A percentile compares a stretch with the other conserved stretches of the same genome.
Conservation (phyloP, 164 flowering plant species). For the Umbilicus rupestris region DNA sequence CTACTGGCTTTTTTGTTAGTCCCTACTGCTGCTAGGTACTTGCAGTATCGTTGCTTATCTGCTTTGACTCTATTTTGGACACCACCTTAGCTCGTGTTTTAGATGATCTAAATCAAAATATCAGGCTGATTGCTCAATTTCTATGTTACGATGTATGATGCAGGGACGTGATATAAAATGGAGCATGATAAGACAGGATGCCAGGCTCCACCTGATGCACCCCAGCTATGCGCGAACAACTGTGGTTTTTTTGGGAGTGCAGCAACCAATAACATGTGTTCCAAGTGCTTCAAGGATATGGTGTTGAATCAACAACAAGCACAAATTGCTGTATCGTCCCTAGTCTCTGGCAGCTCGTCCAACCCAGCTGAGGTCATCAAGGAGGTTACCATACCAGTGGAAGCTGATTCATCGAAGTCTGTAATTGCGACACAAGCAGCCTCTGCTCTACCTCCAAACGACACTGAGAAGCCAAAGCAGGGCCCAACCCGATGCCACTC, state of each 20-base stretch:
- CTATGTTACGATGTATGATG: background rate
- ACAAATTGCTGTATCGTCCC: conserved; percentile 24
- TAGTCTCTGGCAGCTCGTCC: conserved; percentile 11
- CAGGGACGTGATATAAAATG: conserved; percentile 8
- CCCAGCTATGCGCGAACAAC: conserved; percentile 24
- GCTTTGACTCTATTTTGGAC: too few species aligned
- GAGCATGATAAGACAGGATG: conserved; percentile 20
- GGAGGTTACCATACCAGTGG: background rate
- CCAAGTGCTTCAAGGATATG: conserved; percentile 33
- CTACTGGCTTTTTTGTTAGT: background rate
- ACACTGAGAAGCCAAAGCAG: conserved; percentile 11
- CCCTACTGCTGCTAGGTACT: background rate
- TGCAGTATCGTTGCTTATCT: too few species aligned
- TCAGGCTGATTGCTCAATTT: background rate
- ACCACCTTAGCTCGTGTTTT: too few species aligned
- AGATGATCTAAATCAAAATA: too few species aligned
- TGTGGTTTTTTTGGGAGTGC: conserved; percentile 32
- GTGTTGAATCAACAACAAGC: conserved; percentile 26
- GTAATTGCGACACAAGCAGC: conserved; percentile 4
- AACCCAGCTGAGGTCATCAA: background rate
- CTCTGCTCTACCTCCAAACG: conserved; percentile 8
- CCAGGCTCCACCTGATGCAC: conserved; percentile 21
- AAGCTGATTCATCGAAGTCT: conserved; percentile 4
- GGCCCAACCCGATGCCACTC: conserved; percentile 23
- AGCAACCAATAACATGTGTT: conserved; percentile 36